Conservation (phyloP, 2,329 filamentous ascomycete species). For the Chaetomium sp. region DNA sequence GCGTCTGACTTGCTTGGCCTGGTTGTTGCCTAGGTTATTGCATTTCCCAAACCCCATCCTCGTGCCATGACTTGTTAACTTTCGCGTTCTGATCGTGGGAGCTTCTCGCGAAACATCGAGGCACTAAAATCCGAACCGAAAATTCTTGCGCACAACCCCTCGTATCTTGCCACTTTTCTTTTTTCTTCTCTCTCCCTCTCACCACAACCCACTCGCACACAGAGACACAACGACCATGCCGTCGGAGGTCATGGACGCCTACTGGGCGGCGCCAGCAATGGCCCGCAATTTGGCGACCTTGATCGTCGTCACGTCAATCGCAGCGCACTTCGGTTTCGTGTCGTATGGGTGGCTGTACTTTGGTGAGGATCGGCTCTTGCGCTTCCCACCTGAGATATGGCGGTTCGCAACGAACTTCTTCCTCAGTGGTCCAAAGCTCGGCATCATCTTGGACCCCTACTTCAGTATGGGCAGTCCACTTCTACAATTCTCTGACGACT, state of each 20-base stretch:
- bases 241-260: conserved; percentile 35
- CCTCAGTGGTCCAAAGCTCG: conserved; percentile 34
- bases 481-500: conserved; percentile 6
- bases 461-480: conserved; percentile 44
- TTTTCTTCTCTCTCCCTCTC: conserved; percentile 1
- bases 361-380: conserved; percentile 46
- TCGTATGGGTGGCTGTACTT: conserved; percentile 48
- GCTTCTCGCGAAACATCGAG: conserved; percentile 17
- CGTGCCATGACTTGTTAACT: conserved; percentile 17
- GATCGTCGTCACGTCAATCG: conserved; percentile 56
- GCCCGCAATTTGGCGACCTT: conserved; percentile 62
- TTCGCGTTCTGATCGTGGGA: conserved; percentile 14
- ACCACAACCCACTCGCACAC: neutral
- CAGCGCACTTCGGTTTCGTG: conserved; percentile 53
- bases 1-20: conserved; percentile 10
- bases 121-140: conserved; percentile 9
- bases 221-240: conserved; percentile 16
- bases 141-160: neutral
- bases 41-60: conserved; percentile 5
- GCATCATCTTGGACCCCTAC: conserved; percentile 67
- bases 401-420: conserved; percentile 39
- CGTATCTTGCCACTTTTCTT: neutral
- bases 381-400: conserved; percentile 44
- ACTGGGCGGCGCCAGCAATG: conserved; percentile 37
- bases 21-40: conserved; percentile 6